Conservation (phyloP, 306 rosid species). For the Rubus parviflorus region DNA sequence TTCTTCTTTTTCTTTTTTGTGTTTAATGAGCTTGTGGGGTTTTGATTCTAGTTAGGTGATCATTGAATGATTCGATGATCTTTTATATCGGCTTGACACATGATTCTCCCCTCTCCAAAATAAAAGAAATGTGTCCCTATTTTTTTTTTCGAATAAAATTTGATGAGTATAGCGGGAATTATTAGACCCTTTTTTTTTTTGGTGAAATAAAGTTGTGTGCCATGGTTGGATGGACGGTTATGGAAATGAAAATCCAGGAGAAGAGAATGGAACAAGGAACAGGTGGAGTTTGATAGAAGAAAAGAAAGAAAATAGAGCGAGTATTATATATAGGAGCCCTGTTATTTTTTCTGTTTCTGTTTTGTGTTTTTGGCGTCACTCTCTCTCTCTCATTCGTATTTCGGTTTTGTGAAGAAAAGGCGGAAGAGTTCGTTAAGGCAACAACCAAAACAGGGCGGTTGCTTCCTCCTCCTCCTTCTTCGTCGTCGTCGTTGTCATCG, state of each 20-base stretch:
- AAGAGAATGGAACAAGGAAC: background rate
- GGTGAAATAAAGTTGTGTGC: background rate
- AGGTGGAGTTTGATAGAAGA: background rate
- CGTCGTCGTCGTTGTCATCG: slow-evolving; percentile 9
- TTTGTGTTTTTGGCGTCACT: slow-evolving; percentile 2
- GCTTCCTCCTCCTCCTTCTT: background rate
- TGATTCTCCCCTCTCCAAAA: no score
- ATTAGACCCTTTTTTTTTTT: no score
- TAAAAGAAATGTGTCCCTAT: no score
- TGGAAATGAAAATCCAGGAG: background rate
- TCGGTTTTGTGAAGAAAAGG: slow-evolving; percentile 11
- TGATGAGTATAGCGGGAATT: background rate
- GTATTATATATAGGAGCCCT: background rate
- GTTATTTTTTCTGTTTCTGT: slow-evolving; percentile 2
- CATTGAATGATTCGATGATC: background rate
- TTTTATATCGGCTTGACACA: background rate
- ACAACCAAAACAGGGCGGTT: background rate
- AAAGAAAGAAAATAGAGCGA: background rate
- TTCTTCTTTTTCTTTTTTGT: no score
- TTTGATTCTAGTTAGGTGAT: no score
- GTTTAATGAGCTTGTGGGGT: no score
- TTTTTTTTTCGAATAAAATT: background rate
- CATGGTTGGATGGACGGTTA: background rate
- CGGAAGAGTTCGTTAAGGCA: slow-evolving; percentile 21
- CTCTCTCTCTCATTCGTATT: background rate